phyloP scores from a whole-genome alignment of 2,329 filamentous ascomycete species.

The Neopestalotiopsis rosae region DNA sequence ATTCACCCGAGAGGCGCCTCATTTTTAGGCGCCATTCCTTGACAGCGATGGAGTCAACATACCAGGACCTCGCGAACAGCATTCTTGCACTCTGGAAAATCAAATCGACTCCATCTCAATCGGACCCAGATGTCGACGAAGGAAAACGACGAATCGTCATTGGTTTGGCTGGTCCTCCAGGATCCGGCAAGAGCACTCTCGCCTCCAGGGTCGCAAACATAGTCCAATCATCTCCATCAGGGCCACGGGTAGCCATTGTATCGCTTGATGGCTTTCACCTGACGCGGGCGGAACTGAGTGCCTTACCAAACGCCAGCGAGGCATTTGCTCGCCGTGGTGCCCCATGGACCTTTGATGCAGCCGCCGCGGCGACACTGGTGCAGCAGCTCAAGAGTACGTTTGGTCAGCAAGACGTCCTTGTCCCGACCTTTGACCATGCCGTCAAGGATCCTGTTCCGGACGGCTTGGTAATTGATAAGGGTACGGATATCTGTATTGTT shows the following conservation, averaged over 20 bases:
- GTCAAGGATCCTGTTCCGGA: constrained; percentile 29
- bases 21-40: neutral
- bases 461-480: constrained; percentile 22
- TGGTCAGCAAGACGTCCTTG: constrained; percentile 19
- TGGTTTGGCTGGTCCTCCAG: constrained; percentile 28
- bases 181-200: constrained; percentile 32
- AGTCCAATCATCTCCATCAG: constrained; percentile 17
- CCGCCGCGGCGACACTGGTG: constrained; percentile 26
- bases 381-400: constrained; percentile 20
- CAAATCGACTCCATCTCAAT: neutral
- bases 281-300: constrained; percentile 29
- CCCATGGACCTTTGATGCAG: constrained; percentile 39
- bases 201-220: constrained; percentile 23
- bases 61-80: neutral
- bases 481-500: constrained; percentile 26
- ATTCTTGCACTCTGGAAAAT: neutral
- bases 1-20: neutral
- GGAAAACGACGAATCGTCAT: constrained; percentile 21
- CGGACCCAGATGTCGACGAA: neutral
- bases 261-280: constrained; percentile 37
- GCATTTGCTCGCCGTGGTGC: constrained; percentile 38
- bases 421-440: constrained; percentile 31
- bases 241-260: constrained; percentile 27
- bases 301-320: constrained; percentile 36
- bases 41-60: constrained; percentile 5